Conservation (phyloP, 768 basidiomycete species). For the Suillus placidus region DNA sequence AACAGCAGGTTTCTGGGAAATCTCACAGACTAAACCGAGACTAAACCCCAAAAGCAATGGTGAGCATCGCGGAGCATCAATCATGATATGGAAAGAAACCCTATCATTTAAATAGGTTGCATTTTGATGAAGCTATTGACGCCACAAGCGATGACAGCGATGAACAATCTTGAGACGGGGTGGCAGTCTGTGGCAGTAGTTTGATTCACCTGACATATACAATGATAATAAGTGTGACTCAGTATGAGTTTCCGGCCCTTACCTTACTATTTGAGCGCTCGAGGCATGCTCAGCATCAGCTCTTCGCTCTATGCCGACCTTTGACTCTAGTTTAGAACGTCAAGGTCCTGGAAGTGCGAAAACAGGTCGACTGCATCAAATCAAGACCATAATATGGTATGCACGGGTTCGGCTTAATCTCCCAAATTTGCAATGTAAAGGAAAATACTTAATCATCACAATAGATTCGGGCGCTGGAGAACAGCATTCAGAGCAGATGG, state of each 20-base stretch:
- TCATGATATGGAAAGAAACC: background rate
- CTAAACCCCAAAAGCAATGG: background rate
- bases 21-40: background rate
- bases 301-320: background rate
- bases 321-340: background rate
- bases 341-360: background rate
- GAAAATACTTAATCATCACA: background rate
- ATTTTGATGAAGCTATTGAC: background rate
- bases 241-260: background rate
- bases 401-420: background rate
- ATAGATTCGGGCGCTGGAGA: background rate
- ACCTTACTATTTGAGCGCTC: background rate
- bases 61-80: background rate
- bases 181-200: background rate
- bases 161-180: background rate
- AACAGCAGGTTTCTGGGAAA: background rate
- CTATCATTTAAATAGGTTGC: background rate
- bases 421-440: too few relatives aligned
- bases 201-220: background rate
- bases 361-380: background rate
- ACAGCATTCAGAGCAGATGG: background rate
- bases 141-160: background rate
- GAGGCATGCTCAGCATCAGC: background rate
- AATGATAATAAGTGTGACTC: background rate
- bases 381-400: background rate